A percentile compares a stretch with the other conserved stretches of the same genome.
Conservation (phyloP, 805 yeast species). For the Candida coleopterorum region DNA sequence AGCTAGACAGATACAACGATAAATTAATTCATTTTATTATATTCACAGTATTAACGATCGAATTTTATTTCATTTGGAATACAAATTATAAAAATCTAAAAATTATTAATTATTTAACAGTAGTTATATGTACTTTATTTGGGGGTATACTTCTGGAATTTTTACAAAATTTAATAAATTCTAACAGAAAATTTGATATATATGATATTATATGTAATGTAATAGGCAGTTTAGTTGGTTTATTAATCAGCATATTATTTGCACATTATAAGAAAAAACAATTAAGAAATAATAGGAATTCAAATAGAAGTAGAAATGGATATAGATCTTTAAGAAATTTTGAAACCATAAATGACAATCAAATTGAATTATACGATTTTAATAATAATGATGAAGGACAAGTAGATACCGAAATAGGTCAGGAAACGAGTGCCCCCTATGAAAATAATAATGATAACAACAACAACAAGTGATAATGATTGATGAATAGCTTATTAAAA, state of each 20-base stretch:
- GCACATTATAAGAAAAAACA: not conserved
- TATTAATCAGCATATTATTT: constrained; percentile 8
- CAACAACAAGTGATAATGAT: too few relatives aligned
- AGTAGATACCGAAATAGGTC: constrained; percentile 1
- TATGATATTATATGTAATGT: constrained; percentile 40
- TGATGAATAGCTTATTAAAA: too few relatives aligned
- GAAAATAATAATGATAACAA: too few relatives aligned
- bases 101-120: constrained; percentile 28
- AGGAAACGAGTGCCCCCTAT: too few relatives aligned
- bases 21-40: constrained; percentile 46
- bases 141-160: constrained; percentile 50
- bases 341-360: not conserved
- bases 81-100: constrained; percentile 24
- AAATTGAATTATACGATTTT: too few relatives aligned
- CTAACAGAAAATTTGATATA: constrained; percentile 44
- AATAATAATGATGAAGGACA: constrained; percentile 3
- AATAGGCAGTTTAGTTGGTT: constrained; percentile 26
- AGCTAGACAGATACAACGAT: constrained; percentile 41
- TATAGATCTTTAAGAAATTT: not conserved
- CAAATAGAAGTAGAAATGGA: not conserved
- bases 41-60: constrained; percentile 43
- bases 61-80: constrained; percentile 45
- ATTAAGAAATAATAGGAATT: not conserved
- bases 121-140: constrained; percentile 41
- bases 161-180: constrained; percentile 42